These are phyloP conservation scores for Parietichytrium sp. DNA, from an alignment of 108 stramenopile species.

Conservation along the genomic window DNA sequence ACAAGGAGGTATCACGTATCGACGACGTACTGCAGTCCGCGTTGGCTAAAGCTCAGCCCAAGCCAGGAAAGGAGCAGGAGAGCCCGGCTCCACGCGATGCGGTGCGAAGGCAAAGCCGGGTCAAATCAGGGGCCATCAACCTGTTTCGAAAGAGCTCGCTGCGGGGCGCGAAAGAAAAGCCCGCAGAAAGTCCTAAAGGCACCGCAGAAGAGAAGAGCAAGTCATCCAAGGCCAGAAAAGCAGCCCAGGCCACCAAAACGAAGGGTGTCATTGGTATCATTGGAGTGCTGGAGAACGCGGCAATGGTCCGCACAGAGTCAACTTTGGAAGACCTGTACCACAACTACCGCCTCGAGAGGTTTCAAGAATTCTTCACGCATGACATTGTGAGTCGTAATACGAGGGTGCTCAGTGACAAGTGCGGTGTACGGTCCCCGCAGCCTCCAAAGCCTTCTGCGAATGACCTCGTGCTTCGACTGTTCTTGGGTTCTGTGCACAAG, in stretches of 20 bases:
- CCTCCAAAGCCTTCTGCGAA: not conserved
- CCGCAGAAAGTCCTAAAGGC: too few species aligned
- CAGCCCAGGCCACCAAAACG: not conserved
- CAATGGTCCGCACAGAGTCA: not conserved
- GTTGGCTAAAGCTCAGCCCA: too few species aligned
- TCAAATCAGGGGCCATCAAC: not conserved
- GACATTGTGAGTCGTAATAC: not conserved
- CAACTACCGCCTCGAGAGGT: conserved; percentile 20
- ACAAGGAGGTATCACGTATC: not conserved
- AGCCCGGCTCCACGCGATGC: not conserved
- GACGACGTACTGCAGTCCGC: conserved; percentile 3
- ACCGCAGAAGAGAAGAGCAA: too few species aligned
- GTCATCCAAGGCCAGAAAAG: too few species aligned
- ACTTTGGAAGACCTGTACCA: not conserved
- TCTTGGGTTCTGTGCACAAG: not conserved
- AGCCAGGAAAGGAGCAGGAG: not conserved
- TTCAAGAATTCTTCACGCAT: not conserved
- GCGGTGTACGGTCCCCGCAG: not conserved
- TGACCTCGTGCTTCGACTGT: not conserved
- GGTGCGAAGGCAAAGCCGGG: not conserved
- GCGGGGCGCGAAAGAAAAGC: too few species aligned
- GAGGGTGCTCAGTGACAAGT: not conserved
- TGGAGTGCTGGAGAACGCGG: conserved; percentile 9
- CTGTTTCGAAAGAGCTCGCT: too few species aligned
- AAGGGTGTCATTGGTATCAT: not conserved